Conservation (phyloP, 441 rosid species). For the Theobroma grandiflorum region DNA sequence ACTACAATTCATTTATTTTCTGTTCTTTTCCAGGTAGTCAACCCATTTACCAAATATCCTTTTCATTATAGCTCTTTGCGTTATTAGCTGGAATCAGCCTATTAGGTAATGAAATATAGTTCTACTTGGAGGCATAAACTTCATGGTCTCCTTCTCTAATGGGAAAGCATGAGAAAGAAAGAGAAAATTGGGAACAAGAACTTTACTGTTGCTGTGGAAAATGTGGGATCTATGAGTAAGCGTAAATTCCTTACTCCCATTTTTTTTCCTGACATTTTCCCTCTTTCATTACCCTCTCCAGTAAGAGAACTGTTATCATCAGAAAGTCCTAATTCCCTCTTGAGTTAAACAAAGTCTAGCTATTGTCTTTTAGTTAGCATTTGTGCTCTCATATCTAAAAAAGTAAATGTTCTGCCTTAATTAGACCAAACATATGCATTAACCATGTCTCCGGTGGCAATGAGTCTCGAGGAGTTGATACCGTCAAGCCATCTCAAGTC, state of each 20-base stretch:
- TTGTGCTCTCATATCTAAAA: neutral
- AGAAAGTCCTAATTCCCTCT: neutral
- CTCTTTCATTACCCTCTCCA: neutral
- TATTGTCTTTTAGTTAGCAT: neutral
- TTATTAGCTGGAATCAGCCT: neutral
- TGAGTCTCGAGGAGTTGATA: slow-evolving; percentile 92
- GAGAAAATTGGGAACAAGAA: neutral
- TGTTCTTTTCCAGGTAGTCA: slow-evolving; percentile 71
- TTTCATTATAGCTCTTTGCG: neutral
- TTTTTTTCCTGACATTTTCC: neutral
- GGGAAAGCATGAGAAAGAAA: neutral
- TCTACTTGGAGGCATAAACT: neutral
- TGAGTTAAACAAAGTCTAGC: slow-evolving; percentile 8
- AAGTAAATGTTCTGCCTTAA: slow-evolving; percentile 33
- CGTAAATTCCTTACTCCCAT: neutral
- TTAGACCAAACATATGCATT: slow-evolving; percentile 55
- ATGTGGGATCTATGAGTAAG: neutral
- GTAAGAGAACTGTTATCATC: neutral
- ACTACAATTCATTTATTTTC: neutral
- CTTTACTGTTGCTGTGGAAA: neutral
- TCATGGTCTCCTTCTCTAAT: neutral
- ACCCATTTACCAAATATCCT: slow-evolving; percentile 85
- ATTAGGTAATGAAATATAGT: neutral
- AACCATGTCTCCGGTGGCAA: slow-evolving; percentile 87
- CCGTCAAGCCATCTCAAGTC: slow-evolving; percentile 63